These are phyloP conservation scores for Dactylella cylindrospora DNA, from an alignment of 2,329 filamentous ascomycete species.

Conservation along the genomic window DNA sequence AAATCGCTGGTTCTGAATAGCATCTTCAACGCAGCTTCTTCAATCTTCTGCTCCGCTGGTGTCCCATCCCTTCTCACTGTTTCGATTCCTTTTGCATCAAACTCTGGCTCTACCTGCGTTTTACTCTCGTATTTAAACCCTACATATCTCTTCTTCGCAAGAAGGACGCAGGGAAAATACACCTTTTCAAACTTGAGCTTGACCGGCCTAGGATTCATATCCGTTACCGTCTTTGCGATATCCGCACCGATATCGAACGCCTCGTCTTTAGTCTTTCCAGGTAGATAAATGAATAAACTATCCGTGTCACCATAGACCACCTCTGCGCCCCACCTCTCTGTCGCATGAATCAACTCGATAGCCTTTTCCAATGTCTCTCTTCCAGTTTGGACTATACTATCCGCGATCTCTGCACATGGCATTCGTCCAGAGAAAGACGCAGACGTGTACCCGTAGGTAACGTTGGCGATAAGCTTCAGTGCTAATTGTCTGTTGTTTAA, in stretches of 20 bases:
- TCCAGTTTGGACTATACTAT: slow-evolving; percentile 95
- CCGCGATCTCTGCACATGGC: slow-evolving; percentile 96
- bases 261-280: slow-evolving; percentile 80
- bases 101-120: slow-evolving; percentile 75
- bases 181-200: slow-evolving; percentile 99
- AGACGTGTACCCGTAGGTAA: slow-evolving; percentile 97
- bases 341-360: slow-evolving; percentile 87
- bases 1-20: slow-evolving; percentile 89
- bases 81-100: slow-evolving; percentile 98
- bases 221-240: slow-evolving; percentile 82
- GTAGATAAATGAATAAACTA: slow-evolving; percentile 86
- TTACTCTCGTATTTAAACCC: slow-evolving; percentile 92
- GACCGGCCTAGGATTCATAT: slow-evolving; percentile 84
- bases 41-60: slow-evolving; percentile 92
- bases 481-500: slow-evolving; percentile 92
- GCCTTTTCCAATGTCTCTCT: slow-evolving; percentile 86
- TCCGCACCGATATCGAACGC: slow-evolving; percentile 92
- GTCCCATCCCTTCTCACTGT: slow-evolving; percentile 94
- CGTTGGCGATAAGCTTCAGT: slow-evolving; percentile 94
- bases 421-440: slow-evolving; percentile 95
- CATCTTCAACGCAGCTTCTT: slow-evolving; percentile 84
- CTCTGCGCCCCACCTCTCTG: slow-evolving; percentile 85
- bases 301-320: slow-evolving; percentile 98
- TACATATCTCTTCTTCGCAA: slow-evolving; percentile 97
- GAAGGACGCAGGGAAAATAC: slow-evolving; percentile 88